Conservation (phyloP, 371 early-diverging fungal genomes). For the Lichtheimia ramosa region DNA sequence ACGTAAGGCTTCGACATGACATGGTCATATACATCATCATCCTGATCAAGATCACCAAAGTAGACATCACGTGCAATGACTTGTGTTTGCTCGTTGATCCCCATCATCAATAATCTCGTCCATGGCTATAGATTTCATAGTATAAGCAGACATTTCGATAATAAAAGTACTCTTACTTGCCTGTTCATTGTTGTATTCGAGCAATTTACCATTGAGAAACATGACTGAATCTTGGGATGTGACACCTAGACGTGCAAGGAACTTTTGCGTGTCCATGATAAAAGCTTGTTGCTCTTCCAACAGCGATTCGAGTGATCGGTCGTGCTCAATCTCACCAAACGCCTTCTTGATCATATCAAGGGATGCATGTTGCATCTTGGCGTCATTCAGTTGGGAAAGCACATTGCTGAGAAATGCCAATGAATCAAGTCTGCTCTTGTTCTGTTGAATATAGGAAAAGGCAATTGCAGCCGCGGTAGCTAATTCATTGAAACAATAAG, state of each 20-base stretch:
- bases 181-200: constrained; percentile 55
- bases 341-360: constrained; percentile 2
- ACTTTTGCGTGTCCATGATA: constrained; percentile 14
- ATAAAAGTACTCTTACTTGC: constrained; percentile 11
- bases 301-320: background rate
- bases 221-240: constrained; percentile 39
- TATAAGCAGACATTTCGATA: no score
- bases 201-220: constrained; percentile 82
- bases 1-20: constrained; percentile 65
- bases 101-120: constrained; percentile 32
- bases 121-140: constrained; percentile 23
- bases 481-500: constrained; percentile 3
- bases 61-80: constrained; percentile 39
- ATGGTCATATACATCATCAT: constrained; percentile 65
- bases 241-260: constrained; percentile 39
- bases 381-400: background rate
- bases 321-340: background rate
- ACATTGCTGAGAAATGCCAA: constrained; percentile 34
- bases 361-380: constrained; percentile 18
- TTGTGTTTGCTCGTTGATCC: constrained; percentile 31
- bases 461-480: constrained; percentile 49
- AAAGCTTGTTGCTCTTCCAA: constrained; percentile 15
- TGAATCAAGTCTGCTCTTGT: constrained; percentile 22
- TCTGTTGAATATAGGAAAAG: constrained; percentile 37
- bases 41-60: constrained; percentile 44